Percentiles rank a stretch among this genome's conserved stretches.
phyloP scores from a whole-genome alignment of 371 early-diverging fungal genomes.

The Lichtheimia corymbifera region DNA sequence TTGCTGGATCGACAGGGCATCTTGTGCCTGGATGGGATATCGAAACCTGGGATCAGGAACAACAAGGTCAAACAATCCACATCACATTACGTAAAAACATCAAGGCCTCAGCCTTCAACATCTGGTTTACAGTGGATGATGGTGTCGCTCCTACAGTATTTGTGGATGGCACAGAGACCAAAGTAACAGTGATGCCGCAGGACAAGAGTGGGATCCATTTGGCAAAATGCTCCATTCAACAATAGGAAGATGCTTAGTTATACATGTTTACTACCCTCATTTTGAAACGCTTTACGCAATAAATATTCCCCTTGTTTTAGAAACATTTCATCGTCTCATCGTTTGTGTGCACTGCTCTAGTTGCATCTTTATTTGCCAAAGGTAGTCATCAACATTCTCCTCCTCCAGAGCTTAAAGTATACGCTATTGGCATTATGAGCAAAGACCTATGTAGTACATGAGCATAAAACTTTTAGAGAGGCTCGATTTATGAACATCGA shows the following conservation, averaged over 20 bases:
- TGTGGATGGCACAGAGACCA: slow-evolving; percentile 15
- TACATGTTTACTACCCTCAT: neutral
- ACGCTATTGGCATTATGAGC: too few relatives aligned
- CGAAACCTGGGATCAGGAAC: slow-evolving; percentile 11
- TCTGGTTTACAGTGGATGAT: neutral
- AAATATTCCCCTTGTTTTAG: neutral
- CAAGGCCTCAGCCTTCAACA: neutral
- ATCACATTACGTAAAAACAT: slow-evolving; percentile 16
- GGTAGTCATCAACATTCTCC: too few relatives aligned
- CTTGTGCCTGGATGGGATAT: slow-evolving; percentile 34
- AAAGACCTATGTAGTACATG: too few relatives aligned
- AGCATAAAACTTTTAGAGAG: too few relatives aligned
- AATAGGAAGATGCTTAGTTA: neutral
- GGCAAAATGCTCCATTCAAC: slow-evolving; percentile 10
- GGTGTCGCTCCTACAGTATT: slow-evolving; percentile 20
- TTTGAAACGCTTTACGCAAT: neutral
- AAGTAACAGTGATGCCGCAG: neutral
- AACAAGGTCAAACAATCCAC: slow-evolving; percentile 11
- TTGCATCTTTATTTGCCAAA: too few relatives aligned
- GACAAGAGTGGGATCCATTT: slow-evolving; percentile 4
- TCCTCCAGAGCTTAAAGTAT: too few relatives aligned
- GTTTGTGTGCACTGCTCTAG: too few relatives aligned
- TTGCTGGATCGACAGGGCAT: slow-evolving; percentile 36
- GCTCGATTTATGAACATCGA: too few relatives aligned
- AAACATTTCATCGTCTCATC: too few relatives aligned